Percentiles rank a stretch among this genome's conserved stretches.
phyloP scores from a whole-genome alignment of 257 asterid genomes.

The Petrea volubilis region DNA sequence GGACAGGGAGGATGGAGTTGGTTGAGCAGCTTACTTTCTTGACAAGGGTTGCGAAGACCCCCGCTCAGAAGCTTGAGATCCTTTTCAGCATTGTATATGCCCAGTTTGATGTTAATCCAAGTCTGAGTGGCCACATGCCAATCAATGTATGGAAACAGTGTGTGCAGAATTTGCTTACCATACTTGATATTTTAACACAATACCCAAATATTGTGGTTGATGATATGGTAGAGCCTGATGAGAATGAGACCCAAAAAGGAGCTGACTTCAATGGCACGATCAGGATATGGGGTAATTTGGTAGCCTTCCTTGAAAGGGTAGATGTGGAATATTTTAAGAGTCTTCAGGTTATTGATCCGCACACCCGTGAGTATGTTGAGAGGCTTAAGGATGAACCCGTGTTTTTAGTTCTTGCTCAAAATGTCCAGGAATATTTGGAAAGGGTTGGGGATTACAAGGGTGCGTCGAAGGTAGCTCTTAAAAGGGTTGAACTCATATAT shows the following conservation, averaged over 20 bases:
- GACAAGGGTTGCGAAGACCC: slow-evolving; percentile 91
- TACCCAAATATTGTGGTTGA: slow-evolving; percentile 87
- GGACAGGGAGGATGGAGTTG: slow-evolving; percentile 88
- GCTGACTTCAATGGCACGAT: slow-evolving; percentile 69
- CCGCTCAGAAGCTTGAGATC: slow-evolving; percentile 96
- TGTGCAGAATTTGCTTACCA: slow-evolving; percentile 64
- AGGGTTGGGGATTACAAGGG: slow-evolving; percentile 67
- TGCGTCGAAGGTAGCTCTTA: slow-evolving; percentile 95
- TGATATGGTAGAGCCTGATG: slow-evolving; percentile 89
- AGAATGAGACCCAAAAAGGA: slow-evolving; percentile 90
- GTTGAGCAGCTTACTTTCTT: slow-evolving; percentile 95
- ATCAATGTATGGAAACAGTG: slow-evolving; percentile 93
- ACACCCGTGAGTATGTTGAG: slow-evolving; percentile 89
- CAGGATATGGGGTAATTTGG: slow-evolving; percentile 92
- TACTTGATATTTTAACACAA: slow-evolving; percentile 80
- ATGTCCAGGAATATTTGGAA: slow-evolving; percentile 81
- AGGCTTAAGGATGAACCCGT: slow-evolving; percentile 90
- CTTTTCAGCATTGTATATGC: slow-evolving; percentile 88
- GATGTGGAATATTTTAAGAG: slow-evolving; percentile 92
- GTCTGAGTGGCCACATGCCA: slow-evolving; percentile 95
- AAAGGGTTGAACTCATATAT: slow-evolving; percentile 82
- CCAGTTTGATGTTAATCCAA: slow-evolving; percentile 84
- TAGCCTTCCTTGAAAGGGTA: slow-evolving; percentile 82
- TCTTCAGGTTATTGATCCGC: slow-evolving; percentile 96
- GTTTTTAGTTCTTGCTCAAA: slow-evolving; percentile 82